Evolutionary conservation across 345 rosid genomes (phyloP).

Genomic region (Cochlearia excelsa): DNA sequence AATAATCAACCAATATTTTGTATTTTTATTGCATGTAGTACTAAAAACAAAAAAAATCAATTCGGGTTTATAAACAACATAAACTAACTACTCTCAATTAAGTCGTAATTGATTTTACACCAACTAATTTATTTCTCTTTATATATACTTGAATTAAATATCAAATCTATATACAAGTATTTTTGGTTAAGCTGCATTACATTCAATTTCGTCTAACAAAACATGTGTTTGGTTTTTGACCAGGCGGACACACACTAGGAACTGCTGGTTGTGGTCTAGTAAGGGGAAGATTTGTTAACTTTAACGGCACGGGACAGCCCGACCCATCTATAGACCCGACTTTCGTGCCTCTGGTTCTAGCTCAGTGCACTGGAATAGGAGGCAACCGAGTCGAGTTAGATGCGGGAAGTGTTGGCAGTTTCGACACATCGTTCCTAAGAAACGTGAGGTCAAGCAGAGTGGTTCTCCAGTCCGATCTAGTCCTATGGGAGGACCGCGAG

Average conservation of each 20-base stretch:
- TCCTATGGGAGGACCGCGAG: constrained; percentile 37
- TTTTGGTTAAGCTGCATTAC: too few relatives aligned
- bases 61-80: too few relatives aligned
- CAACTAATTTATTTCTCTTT: too few relatives aligned
- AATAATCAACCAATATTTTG: too few relatives aligned
- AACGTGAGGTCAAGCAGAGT: constrained; percentile 43
- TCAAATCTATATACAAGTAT: too few relatives aligned
- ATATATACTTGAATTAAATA: too few relatives aligned
- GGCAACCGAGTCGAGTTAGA: constrained; percentile 39
- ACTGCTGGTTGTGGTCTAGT: constrained; percentile 45
- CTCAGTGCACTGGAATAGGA: constrained; percentile 35
- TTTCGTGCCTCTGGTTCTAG: constrained; percentile 26
- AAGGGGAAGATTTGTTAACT: constrained; percentile 38
- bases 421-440: constrained; percentile 43
- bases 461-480: constrained; percentile 41
- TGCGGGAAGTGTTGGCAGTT: constrained; percentile 33
- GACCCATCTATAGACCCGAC: constrained; percentile 37
- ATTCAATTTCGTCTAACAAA: too few relatives aligned
- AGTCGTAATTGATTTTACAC: too few relatives aligned
- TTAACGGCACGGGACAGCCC: constrained; percentile 34
- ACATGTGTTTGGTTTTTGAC: neutral
- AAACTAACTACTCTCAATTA: too few relatives aligned
- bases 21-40: too few relatives aligned
- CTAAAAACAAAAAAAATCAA: too few relatives aligned
- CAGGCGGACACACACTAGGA: constrained; percentile 54